Evolutionary conservation across 768 basidiomycete species (phyloP), one percentile per base, ranked within the genome.

Genomic region (Pluteus cervinus): DNA sequence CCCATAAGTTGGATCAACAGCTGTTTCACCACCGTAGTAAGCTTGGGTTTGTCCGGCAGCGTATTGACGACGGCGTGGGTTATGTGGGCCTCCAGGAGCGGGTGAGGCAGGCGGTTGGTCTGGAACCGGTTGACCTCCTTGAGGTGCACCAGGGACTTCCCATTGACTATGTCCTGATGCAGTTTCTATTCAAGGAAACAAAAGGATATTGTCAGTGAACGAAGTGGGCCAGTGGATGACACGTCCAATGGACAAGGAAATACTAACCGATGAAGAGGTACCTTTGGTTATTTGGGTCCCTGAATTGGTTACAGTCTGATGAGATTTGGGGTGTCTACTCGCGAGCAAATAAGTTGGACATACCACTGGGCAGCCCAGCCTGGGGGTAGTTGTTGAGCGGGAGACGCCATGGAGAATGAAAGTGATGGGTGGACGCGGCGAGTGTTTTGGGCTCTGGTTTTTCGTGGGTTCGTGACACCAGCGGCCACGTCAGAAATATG

Each of bases 281-380:
- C 51, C 81, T 77, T 59, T 89, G 84, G 60, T 85, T 71, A 43
- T 70, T 70, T 36, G 68, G 65, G 58, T 93, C 87, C 91, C 90
- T 92, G 55, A 29, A 42, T 42, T 37, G 36, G 39, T 45, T 51
- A 42, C 57, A 37, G 46, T 42, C 35, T 24, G 33, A 38, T 33
- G n/a, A n/a, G n/a, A n/a, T n/a, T n/a, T n/a, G n/a, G n/a, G n/a
- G n/a, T n/a, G n/a, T n/a, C 39, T 46, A 30, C 36, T 21, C 11
- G 32, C 15, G 21, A 40, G 43, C 21, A 35, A 18, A 35, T 24
- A 2, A n/a, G 40, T n/a, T n/a, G n/a, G 28, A 60, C 68, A 48
- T 56, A 89, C 93, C 93, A 96, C 72, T 93, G 84, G 55, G 89
- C 86, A 46, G 75, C 70, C 93, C 93, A 96, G 28, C 92, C 93